Evolutionary conservation across 768 basidiomycete genomes (phyloP).

Genomic region (Suillus cothurnatus): DNA sequence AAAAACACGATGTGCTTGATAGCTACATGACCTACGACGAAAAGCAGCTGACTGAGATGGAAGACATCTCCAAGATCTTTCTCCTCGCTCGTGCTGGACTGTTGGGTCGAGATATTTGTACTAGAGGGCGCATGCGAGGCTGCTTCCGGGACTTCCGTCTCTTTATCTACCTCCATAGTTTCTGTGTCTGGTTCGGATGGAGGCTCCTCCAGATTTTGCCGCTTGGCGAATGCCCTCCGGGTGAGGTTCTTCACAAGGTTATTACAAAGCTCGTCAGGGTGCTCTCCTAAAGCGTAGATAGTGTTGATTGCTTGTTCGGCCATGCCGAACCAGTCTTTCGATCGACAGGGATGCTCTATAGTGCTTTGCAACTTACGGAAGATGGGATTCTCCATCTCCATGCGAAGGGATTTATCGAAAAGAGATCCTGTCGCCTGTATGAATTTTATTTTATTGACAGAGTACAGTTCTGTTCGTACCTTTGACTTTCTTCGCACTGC

Average conservation of each 20-base stretch:
- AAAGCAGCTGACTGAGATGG: conserved; percentile 89
- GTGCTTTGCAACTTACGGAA: conserved; percentile 82
- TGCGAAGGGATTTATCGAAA: conserved; percentile 79
- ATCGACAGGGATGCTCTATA: conserved; percentile 78
- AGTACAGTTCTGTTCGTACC: conserved; percentile 46
- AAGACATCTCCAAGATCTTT: conserved; percentile 81
- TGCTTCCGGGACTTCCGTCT: conserved; percentile 32
- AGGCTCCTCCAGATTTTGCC: conserved; percentile 16
- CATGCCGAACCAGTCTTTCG: conserved; percentile 95
- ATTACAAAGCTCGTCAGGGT: conserved; percentile 84
- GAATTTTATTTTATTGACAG: background rate
- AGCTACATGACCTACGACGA: conserved; percentile 94
- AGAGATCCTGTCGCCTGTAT: conserved; percentile 64
- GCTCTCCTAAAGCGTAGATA: conserved; percentile 91
- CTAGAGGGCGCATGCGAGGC: conserved; percentile 21
- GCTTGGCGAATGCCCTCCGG: conserved; percentile 58
- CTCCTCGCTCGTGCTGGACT: conserved; percentile 21
- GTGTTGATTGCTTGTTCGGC: conserved; percentile 98
- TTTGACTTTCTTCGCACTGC: conserved; percentile 97
- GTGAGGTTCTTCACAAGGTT: conserved; percentile 85
- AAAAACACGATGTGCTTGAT: conserved; percentile 98
- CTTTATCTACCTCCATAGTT: conserved; percentile 59
- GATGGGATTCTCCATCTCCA: conserved; percentile 85
- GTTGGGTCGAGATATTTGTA: conserved; percentile 12
- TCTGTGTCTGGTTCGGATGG: conserved; percentile 42